Percentiles rank a stretch among this genome's conserved stretches.
phyloP scores from a whole-genome alignment of 345 rosid genomes.

The Psidium guajava region DNA sequence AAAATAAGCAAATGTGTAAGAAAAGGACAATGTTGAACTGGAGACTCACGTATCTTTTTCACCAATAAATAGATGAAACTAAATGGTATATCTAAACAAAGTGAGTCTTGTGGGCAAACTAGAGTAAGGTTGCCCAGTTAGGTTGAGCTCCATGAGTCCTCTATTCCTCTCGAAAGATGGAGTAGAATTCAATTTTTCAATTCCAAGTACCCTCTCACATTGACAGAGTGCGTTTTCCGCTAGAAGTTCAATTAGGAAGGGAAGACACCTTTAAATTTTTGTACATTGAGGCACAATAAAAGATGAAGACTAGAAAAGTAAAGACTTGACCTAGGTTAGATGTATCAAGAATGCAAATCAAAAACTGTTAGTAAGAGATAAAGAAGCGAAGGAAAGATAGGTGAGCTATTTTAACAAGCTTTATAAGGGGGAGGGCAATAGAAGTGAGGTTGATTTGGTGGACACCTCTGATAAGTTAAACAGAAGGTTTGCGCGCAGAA shows the following conservation, averaged over 20 bases:
- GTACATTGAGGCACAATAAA: neutral
- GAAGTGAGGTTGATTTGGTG: too few species aligned
- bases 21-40: neutral
- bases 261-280: neutral
- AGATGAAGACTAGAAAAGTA: too few species aligned
- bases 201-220: neutral
- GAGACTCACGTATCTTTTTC: neutral
- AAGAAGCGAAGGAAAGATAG: too few species aligned
- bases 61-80: neutral
- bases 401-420: too few species aligned
- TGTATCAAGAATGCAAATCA: too few species aligned
- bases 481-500: too few species aligned
- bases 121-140: neutral
- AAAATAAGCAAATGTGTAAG: neutral
- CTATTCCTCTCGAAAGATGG: neutral
- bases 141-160: neutral
- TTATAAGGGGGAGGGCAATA: too few species aligned
- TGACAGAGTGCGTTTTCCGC: neutral
- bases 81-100: neutral
- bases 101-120: neutral
- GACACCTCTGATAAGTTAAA: too few species aligned
- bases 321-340: too few species aligned
- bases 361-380: too few species aligned
- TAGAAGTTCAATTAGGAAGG: neutral
- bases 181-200: neutral